Base-by-base conservation (phyloP, 441 rosid genomes). In the Pelargonium myrrhifolium region DNA sequence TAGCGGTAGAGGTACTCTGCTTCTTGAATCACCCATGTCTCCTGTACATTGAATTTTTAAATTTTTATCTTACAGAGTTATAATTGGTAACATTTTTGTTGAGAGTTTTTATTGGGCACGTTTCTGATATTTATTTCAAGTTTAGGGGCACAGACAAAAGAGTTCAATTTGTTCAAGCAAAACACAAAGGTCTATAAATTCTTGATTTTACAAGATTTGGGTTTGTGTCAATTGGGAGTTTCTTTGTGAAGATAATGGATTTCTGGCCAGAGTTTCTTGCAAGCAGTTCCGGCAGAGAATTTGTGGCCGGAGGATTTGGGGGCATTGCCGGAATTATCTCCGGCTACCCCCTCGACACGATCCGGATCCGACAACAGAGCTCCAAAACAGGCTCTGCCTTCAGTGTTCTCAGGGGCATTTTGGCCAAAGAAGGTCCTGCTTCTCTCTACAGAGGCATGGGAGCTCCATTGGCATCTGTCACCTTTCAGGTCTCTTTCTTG, bases 301-400 rank as follows among this genome's bases (percentile, higher is more conserved):
- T 89, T 73, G 96, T 94, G 63, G 99, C 96, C 0, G 98, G 98
- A 22, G 99, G 98, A 1, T 84, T 83, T 61, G 99, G 99, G n/a
- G 99, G 99, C 71, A 80, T 83, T 2, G 97, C 99, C 7, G 99
- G 99, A 0, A 83, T 94, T 14, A 24, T 94, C 71, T 85, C 98
- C 2, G 99, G 97, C 0, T 94, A 91, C 65, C 99, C 99, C 0
- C 89, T 94, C 14, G 99, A 94, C 62, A 89, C 97, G 1, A 76
- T 94, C 7, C 81, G 99, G 49, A 84, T 94, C 51, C 81, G 92
- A 64, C 99, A 86, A 70, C 99, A 90, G 71, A 82, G 76, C 61
- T 77, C 85, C 0, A 81, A 82, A 62, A 82, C 92, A 0, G 91
- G 91, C 21, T 89, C 99, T 0, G 97, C 99, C 68, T 61, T 82